Conservation (phyloP, 495 filamentous ascomycete species). For the Daldinia bambusicola region DNA sequence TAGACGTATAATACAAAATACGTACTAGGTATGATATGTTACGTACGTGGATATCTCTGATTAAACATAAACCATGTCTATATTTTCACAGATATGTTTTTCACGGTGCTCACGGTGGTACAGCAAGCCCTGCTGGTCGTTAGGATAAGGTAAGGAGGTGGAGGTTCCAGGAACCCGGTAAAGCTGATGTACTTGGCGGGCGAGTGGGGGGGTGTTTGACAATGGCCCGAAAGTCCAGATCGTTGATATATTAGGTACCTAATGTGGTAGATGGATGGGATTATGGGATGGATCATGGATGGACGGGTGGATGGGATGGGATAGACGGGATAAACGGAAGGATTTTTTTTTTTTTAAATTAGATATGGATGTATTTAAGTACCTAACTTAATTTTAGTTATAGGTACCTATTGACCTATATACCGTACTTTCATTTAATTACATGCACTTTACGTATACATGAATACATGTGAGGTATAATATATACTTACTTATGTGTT, state of each 20-base stretch:
- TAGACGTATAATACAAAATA: background rate
- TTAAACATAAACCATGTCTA: background rate
- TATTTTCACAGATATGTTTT: background rate
- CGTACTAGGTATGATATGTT: background rate
- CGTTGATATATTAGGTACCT: background rate
- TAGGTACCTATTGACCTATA: background rate
- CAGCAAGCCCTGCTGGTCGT: conserved; percentile 35
- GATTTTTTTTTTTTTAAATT: no score
- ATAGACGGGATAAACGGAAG: no score
- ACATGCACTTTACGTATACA: no score
- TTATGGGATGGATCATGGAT: no score
- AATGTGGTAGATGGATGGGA: background rate
- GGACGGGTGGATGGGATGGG: no score
- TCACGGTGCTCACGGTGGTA: conserved; percentile 1
- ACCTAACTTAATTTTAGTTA: background rate
- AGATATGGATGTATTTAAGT: background rate
- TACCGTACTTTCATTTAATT: background rate
- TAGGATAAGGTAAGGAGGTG: conserved; percentile 40
- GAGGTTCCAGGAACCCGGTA: conserved; percentile 44
- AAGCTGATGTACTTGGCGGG: conserved; percentile 13
- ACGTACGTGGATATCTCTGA: conserved; percentile 5
- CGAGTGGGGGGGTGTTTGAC: conserved; percentile 14
- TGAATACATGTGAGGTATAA: no score
- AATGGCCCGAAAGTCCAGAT: background rate
- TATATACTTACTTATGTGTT: no score